phyloP scores from a whole-genome alignment of 78 protist species.

The Dictyostelium capitatum region DNA sequence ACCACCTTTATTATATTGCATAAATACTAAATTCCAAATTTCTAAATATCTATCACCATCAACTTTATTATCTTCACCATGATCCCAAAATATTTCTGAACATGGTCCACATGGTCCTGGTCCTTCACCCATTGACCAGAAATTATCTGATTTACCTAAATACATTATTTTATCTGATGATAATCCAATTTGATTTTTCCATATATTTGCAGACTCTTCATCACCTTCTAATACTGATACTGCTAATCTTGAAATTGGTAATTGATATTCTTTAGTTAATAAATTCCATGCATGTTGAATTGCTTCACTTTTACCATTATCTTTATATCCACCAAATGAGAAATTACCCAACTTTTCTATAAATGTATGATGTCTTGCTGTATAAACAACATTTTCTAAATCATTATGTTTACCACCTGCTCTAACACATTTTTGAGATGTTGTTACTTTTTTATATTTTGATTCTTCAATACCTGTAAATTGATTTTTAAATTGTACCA shows the following conservation, averaged over 20 bases:
- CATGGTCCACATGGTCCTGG: constrained; percentile 93
- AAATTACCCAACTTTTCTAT: constrained; percentile 93
- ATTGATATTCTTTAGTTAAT: constrained; percentile 47
- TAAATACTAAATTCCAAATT: constrained; percentile 92
- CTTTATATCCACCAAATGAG: constrained; percentile 75
- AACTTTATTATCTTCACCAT: constrained; percentile 22
- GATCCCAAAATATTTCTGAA: constrained; percentile 89
- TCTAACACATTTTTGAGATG: constrained; percentile 83
- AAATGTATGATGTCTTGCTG: constrained; percentile 91
- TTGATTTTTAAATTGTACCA: constrained; percentile 67
- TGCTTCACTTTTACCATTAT: constrained; percentile 60
- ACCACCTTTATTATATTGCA: constrained; percentile 59
- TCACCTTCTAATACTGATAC: constrained; percentile 82
- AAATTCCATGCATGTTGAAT: constrained; percentile 85
- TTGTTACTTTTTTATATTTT: neutral
- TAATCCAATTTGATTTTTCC: constrained; percentile 71
- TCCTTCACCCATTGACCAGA: constrained; percentile 88
- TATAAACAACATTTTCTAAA: constrained; percentile 88
- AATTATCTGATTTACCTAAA: constrained; percentile 80
- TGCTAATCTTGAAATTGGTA: constrained; percentile 63
- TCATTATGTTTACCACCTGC: constrained; percentile 91
- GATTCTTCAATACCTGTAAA: constrained; percentile 48
- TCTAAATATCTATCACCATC: constrained; percentile 87
- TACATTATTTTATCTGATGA: constrained; percentile 56
- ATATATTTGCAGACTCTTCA: constrained; percentile 67